phyloP scores from a whole-genome alignment of 1,139 yeast genomes.

The Taphrina pruni region DNA sequence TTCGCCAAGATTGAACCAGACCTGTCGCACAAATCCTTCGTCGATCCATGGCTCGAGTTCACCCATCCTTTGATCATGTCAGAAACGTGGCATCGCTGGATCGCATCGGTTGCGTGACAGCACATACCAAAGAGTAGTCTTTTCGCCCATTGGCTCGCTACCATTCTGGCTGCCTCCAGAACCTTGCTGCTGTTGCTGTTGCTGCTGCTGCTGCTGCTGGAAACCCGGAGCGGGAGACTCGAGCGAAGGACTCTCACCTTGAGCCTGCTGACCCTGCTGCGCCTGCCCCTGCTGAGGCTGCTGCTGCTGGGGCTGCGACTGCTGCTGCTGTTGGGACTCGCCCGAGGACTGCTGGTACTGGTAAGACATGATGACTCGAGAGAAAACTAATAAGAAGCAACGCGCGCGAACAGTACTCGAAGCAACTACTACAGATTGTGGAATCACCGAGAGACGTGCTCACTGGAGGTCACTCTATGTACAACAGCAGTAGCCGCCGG shows the following conservation, averaged over 20 bases:
- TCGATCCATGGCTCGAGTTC: conserved; percentile 88
- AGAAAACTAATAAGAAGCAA: conserved; percentile 19
- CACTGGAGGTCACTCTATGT: background rate
- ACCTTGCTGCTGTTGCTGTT: conserved; percentile 23
- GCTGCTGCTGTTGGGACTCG: conserved; percentile 42
- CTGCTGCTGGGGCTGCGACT: conserved; percentile 44
- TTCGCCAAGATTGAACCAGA: conserved; percentile 68
- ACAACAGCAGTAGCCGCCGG: no score
- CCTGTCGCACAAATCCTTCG: conserved; percentile 66
- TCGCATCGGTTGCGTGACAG: background rate
- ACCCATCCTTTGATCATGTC: conserved; percentile 76
- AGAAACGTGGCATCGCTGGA: background rate
- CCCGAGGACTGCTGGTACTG: conserved; percentile 34
- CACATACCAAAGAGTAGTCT: conserved; percentile 37
- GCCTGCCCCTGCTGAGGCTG: conserved; percentile 36
- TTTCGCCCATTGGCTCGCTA: conserved; percentile 36
- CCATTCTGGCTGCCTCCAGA: conserved; percentile 37
- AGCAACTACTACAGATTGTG: conserved; percentile 15
- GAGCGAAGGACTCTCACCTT: conserved; percentile 12
- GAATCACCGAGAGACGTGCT: background rate
- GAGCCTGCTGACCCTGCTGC: conserved; percentile 21
- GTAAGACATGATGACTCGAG: conserved; percentile 32
- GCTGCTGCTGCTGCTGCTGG: conserved; percentile 3
- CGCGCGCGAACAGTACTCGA: conserved; percentile 42
- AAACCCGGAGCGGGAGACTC: conserved; percentile 34